Conservation (phyloP, 441 rosid species). For the Pelargonium australe region DNA sequence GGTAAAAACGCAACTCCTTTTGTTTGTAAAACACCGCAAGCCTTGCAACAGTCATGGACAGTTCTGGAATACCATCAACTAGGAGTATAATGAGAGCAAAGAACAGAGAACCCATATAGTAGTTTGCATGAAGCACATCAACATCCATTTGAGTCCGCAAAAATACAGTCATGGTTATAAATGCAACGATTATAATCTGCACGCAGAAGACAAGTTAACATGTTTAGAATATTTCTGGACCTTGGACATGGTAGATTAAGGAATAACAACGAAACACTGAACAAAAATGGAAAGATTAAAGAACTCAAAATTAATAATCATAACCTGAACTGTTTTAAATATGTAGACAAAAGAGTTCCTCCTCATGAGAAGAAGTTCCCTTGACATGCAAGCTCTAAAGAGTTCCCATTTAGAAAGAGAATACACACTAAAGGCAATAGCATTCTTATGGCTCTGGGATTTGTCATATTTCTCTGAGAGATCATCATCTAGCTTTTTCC, state of each 20-base stretch:
- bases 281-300: not conserved
- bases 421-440: conserved; percentile 29
- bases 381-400: conserved; percentile 41
- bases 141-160: conserved; percentile 39
- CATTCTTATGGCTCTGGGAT: conserved; percentile 33
- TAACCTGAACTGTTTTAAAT: conserved; percentile 43
- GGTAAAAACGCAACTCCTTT: conserved; percentile 37
- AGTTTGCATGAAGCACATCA: conserved; percentile 36
- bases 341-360: conserved; percentile 41
- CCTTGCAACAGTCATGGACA: conserved; percentile 35
- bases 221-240: not conserved
- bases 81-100: conserved; percentile 30
- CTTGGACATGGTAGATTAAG: not conserved
- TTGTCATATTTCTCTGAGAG: conserved; percentile 33
- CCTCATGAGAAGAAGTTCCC: conserved; percentile 51
- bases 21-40: conserved; percentile 47
- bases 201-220: conserved; percentile 22
- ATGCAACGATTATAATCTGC: conserved; percentile 37
- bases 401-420: conserved; percentile 50
- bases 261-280: not conserved
- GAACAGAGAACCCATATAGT: conserved; percentile 42
- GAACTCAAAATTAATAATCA: not conserved
- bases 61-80: conserved; percentile 41
- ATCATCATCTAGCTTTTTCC: conserved; percentile 29
- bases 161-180: conserved; percentile 47